Conservation (phyloP, 805 yeast species). For the Candida sithepensis region DNA sequence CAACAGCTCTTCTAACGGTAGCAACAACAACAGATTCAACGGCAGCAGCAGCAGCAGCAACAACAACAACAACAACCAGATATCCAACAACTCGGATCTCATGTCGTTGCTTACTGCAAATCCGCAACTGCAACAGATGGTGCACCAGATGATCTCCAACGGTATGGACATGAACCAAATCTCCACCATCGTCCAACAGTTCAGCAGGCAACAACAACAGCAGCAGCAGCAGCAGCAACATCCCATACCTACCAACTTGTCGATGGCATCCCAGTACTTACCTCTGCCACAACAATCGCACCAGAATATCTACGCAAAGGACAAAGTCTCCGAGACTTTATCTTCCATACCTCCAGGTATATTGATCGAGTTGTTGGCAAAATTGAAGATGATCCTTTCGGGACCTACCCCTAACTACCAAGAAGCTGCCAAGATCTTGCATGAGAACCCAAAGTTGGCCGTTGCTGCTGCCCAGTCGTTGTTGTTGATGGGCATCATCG, state of each 20-base stretch:
- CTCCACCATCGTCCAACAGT: slow-evolving; percentile 27
- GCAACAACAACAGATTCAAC: not conserved
- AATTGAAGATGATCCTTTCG: slow-evolving; percentile 53
- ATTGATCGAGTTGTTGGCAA: slow-evolving; percentile 64
- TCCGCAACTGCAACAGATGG: slow-evolving; percentile 32
- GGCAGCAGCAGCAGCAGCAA: not conserved
- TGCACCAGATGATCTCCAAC: slow-evolving; percentile 32
- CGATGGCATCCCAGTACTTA: slow-evolving; percentile 52
- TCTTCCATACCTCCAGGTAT: slow-evolving; percentile 68
- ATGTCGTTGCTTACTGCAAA: slow-evolving; percentile 25
- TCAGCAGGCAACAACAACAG: slow-evolving; percentile 18
- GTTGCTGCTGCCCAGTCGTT: slow-evolving; percentile 70
- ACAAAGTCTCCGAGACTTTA: slow-evolving; percentile 57
- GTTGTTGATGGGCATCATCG: slow-evolving; percentile 72
- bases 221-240: slow-evolving; percentile 9
- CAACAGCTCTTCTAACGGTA: not conserved
- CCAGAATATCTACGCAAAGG: slow-evolving; percentile 40
- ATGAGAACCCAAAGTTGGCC: slow-evolving; percentile 54
- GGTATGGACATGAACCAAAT: slow-evolving; percentile 35
- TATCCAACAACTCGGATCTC: slow-evolving; percentile 18
- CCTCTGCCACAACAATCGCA: slow-evolving; percentile 42
- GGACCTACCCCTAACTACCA: slow-evolving; percentile 48
- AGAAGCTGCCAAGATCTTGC: slow-evolving; percentile 51
- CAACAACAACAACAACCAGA: slow-evolving; percentile 12
- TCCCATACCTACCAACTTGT: slow-evolving; percentile 42